These are phyloP conservation scores for Neurospora cerealis DNA, from an alignment of 495 filamentous ascomycete genomes.

Conservation along the genomic window DNA sequence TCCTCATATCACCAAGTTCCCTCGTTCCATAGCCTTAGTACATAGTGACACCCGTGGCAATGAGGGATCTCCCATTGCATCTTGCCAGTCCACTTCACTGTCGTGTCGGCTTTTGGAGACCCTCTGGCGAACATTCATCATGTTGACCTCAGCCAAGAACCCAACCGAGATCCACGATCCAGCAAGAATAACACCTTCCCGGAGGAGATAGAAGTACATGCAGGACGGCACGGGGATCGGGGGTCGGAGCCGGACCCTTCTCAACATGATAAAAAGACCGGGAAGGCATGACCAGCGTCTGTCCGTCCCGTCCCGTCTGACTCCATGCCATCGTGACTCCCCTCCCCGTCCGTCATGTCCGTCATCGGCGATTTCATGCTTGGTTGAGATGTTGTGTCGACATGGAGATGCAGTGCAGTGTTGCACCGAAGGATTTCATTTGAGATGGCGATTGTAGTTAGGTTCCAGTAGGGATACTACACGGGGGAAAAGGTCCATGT, in stretches of 20 bases:
- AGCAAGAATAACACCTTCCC: neutral
- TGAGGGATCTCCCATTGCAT: neutral
- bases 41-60: neutral
- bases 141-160: neutral
- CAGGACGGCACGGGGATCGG: neutral
- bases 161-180: neutral
- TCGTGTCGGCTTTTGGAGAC: neutral
- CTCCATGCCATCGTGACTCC: neutral
- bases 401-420: neutral
- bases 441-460: neutral
- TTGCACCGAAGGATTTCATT: neutral
- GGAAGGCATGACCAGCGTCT: neutral
- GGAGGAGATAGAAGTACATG: neutral
- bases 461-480: neutral
- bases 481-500: neutral
- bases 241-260: neutral
- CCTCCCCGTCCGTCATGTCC: neutral
- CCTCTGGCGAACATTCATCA: neutral
- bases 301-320: neutral
- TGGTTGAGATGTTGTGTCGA: neutral
- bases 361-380: neutral
- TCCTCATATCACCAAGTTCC: neutral
- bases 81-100: neutral
- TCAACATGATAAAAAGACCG: neutral
- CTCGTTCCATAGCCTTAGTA: neutral